phyloP scores from a whole-genome alignment of 345 rosid genomes.

The Crucihimalaya himalaica region DNA sequence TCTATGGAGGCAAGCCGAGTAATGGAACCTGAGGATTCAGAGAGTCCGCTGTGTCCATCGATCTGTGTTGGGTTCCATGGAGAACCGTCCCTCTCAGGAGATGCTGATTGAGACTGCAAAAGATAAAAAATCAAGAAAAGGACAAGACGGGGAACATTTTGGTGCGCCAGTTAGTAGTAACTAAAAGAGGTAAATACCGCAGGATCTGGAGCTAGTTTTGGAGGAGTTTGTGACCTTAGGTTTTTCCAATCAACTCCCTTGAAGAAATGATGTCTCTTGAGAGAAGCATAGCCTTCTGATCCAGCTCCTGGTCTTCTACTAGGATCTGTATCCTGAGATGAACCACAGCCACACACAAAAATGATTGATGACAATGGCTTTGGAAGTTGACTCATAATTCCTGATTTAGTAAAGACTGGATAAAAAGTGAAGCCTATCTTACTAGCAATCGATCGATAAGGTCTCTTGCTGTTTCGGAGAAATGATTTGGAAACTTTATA shows the following conservation, averaged over 20 bases:
- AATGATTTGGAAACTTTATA: slow-evolving; percentile 83
- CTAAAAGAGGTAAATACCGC: slow-evolving; percentile 43
- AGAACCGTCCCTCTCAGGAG: slow-evolving; percentile 65
- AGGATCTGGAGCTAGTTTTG: slow-evolving; percentile 73
- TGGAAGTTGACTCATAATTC: not conserved
- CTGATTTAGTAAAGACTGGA: slow-evolving; percentile 8
- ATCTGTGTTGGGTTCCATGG: slow-evolving; percentile 75
- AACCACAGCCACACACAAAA: slow-evolving; percentile 21
- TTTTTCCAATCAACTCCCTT: slow-evolving; percentile 83
- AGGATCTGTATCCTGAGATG: slow-evolving; percentile 81
- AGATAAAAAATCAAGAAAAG: slow-evolving; percentile 26
- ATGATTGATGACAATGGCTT: slow-evolving; percentile 1
- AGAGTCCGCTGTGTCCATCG: slow-evolving; percentile 52
- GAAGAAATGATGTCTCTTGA: slow-evolving; percentile 90
- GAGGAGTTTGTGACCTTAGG: slow-evolving; percentile 73
- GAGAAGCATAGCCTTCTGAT: slow-evolving; percentile 74
- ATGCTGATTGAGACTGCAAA: slow-evolving; percentile 40
- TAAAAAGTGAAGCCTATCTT: slow-evolving; percentile 43
- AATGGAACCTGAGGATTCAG: slow-evolving; percentile 67
- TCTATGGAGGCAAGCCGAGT: slow-evolving; percentile 97
- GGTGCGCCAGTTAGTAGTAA: not conserved
- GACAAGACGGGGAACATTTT: not conserved
- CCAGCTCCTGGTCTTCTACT: slow-evolving; percentile 94
- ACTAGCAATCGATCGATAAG: slow-evolving; percentile 83
- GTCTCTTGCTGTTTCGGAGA: slow-evolving; percentile 87